Evolutionary conservation across 2,329 filamentous ascomycete species (phyloP).

Genomic region (Chalaropsis ovoidea): DNA sequence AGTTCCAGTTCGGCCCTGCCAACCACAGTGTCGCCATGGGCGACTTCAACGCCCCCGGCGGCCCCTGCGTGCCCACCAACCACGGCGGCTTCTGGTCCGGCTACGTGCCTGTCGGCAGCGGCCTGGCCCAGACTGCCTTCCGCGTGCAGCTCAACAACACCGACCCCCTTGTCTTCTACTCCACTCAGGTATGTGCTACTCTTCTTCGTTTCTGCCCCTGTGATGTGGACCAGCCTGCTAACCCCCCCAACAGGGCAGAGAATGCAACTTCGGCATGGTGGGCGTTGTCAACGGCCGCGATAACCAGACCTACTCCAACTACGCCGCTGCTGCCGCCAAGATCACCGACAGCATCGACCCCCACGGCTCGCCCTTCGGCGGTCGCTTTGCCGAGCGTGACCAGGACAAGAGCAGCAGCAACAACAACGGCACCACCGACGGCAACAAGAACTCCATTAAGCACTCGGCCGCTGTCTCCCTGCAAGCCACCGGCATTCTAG

Average conservation of each 20-base stretch:
- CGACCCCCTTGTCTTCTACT: conserved; percentile 32
- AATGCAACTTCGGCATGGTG: conserved; percentile 32
- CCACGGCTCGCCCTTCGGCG: conserved; percentile 13
- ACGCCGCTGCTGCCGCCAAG: conserved; percentile 11
- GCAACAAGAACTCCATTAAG: not conserved
- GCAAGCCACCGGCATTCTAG: not conserved
- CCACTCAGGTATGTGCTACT: conserved; percentile 24
- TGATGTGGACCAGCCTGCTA: not conserved
- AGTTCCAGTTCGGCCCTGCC: conserved; percentile 45
- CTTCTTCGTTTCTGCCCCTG: not conserved
- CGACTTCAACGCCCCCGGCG: conserved; percentile 31
- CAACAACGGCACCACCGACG: not conserved
- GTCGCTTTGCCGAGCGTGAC: conserved; percentile 18
- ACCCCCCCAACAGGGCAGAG: conserved; percentile 22
- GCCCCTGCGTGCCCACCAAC: conserved; percentile 37
- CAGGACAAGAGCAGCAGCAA: conserved; percentile 3
- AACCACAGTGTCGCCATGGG: conserved; percentile 43
- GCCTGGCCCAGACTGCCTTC: conserved; percentile 27
- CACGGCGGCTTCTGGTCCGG: conserved; percentile 38
- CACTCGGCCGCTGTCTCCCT: not conserved
- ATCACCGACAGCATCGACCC: conserved; percentile 14
- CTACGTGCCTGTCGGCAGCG: conserved; percentile 31
- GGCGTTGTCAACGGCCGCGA: conserved; percentile 30
- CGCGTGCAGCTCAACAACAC: conserved; percentile 30
- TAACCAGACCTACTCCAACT: conserved; percentile 27